Conservation (phyloP, 2,329 filamentous ascomycete species). For the Akanthomyces muscarius region DNA sequence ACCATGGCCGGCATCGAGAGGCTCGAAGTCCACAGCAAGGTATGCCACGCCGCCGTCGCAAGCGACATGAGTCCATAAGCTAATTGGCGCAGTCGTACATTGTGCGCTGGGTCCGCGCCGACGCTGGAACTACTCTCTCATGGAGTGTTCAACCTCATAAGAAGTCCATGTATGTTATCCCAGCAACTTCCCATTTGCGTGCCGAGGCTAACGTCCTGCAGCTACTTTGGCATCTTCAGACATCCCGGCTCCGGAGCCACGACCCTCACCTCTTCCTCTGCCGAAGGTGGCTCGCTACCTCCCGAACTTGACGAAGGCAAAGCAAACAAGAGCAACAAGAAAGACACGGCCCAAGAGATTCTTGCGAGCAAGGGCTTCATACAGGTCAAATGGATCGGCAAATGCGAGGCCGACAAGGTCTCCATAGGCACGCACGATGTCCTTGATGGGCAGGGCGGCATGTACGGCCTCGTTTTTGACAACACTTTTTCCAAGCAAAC, state of each 20-base stretch:
- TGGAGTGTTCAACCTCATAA: conserved; percentile 98
- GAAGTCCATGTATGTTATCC: conserved; percentile 71
- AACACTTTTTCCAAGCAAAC: conserved; percentile 97
- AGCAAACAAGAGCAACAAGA: conserved; percentile 50
- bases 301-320: conserved; percentile 42
- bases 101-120: conserved; percentile 92
- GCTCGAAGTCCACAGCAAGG: conserved; percentile 96
- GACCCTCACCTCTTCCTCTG: conserved; percentile 39
- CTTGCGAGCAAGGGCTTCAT: conserved; percentile 64
- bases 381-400: conserved; percentile 80
- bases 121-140: conserved; percentile 85
- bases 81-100: conserved; percentile 77
- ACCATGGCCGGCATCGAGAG: conserved; percentile 92
- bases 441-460: conserved; percentile 68
- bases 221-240: conserved; percentile 96
- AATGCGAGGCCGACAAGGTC: conserved; percentile 94
- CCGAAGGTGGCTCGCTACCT: conserved; percentile 40
- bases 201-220: conserved; percentile 27
- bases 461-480: conserved; percentile 96
- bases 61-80: conserved; percentile 11
- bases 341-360: conserved; percentile 59
- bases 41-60: conserved; percentile 34
- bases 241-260: conserved; percentile 73
- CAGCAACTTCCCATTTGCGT: conserved; percentile 19
- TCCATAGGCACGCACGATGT: conserved; percentile 88